Evolutionary conservation across 106 monocot genomes (phyloP), one percentile per base, ranked within the genome.

Genomic region (Ottelia alismoides): DNA sequence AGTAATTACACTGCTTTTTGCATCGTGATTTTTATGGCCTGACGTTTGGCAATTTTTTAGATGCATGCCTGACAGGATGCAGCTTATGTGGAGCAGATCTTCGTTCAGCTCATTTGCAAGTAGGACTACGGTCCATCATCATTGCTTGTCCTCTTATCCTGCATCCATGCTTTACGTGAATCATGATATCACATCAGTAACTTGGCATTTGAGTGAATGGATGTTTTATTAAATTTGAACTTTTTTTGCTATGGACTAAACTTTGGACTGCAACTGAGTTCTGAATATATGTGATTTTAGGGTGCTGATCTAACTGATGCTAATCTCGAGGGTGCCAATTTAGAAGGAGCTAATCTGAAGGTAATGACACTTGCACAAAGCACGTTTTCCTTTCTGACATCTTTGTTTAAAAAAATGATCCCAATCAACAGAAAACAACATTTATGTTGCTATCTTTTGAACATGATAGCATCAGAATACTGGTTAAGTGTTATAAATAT

Each of bases 281-380:
- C n/a, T 30, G 27, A 3, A 55, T 55, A 27, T 12, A 2, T 55
- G 19, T 3, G 27, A 55, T 71, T 76, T 66, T 69, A 96, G 96
- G 66, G 65, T 79, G 96, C 96, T 19, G 76, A 89, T 31, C 85
- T 98, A 29, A 60, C 79, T 7, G 56, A 69, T 79, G 89, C 89
- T 49, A 77, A 89, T 56, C 53, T 98, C 19, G 66, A 68, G 62
- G 96, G 85, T 51, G 96, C 96, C 46, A 96, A 96, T 76, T 65
- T 96, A 52, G 96, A 98, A 85, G 96, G 88, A 28, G 96, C 96
- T 24, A 98, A 98, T 75, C 65, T 98, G 27, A 98, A 98, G 89
- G 96, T 89, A 76, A 43, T 7, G 40, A 43, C 40, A 43, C 16
- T 43, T 43, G 16, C 10, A 43, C 40, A 6, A 16, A 43, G 6